Evolutionary conservation across 2,329 filamentous ascomycete genomes (phyloP).

Genomic region (Apiospora rasikravindrae): DNA sequence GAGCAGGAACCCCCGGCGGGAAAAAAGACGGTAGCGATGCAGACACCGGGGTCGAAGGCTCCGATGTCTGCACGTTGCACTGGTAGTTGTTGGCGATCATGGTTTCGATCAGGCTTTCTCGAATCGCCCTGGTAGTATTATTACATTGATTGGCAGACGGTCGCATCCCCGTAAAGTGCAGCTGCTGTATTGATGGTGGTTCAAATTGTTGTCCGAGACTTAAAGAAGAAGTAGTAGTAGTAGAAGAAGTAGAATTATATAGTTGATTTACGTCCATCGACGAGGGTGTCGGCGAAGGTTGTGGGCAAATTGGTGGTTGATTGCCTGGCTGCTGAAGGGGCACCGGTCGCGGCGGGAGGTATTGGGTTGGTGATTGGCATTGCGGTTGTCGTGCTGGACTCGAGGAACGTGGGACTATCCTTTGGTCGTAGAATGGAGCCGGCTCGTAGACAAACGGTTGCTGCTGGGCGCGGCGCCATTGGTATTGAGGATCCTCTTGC

Average conservation of each 20-base stretch:
- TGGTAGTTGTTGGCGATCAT: constrained; percentile 39
- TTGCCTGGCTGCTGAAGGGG: neutral
- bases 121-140: constrained; percentile 29
- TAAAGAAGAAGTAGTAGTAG: neutral
- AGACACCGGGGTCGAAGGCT: constrained; percentile 26
- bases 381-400: neutral
- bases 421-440: neutral
- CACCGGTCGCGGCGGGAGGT: neutral
- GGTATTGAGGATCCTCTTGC: constrained; percentile 20
- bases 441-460: neutral
- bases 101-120: constrained; percentile 30
- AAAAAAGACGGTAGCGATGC: constrained; percentile 18
- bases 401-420: constrained; percentile 8
- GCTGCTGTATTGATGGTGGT: neutral
- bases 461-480: neutral
- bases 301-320: neutral
- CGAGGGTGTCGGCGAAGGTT: neutral
- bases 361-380: neutral
- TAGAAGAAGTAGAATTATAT: neutral
- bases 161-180: neutral
- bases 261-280: neutral
- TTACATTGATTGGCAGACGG: constrained; percentile 25
- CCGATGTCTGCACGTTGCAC: constrained; percentile 36
- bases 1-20: neutral
- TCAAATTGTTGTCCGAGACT: neutral